These are phyloP conservation scores for Diaporthe velutina DNA, from an alignment of 2,329 filamentous ascomycete genomes.

Conservation along the genomic window DNA sequence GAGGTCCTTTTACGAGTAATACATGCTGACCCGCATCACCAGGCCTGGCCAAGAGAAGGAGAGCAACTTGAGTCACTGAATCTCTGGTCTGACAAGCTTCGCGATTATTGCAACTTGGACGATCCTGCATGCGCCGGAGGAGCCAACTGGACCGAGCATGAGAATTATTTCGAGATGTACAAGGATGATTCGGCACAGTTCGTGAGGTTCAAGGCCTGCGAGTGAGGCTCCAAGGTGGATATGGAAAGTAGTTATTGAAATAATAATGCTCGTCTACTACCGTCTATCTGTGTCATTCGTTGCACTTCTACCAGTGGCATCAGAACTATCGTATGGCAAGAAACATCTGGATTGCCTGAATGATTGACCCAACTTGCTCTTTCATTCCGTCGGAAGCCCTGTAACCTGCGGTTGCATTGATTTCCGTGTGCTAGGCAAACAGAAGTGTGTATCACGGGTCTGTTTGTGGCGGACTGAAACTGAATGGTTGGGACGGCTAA, in stretches of 20 bases:
- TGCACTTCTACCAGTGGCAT: neutral
- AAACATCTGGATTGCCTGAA: neutral
- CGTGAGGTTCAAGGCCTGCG: conserved; percentile 12
- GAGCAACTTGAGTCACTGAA: conserved; percentile 46
- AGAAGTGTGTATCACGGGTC: neutral
- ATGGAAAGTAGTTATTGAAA: neutral
- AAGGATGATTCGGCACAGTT: conserved; percentile 18
- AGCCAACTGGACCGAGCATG: conserved; percentile 5
- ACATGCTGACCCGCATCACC: neutral
- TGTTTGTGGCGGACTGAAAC: too few relatives aligned
- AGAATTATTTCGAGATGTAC: conserved; percentile 24
- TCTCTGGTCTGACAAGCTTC: conserved; percentile 46
- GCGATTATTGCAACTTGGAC: conserved; percentile 52
- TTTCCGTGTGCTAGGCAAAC: neutral
- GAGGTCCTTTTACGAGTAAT: neutral
- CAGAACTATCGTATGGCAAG: neutral
- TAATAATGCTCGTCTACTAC: neutral
- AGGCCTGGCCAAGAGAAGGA: conserved; percentile 48
- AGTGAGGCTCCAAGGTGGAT: neutral
- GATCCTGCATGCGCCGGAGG: conserved; percentile 54
- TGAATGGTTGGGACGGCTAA: neutral
- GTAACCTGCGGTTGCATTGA: neutral
- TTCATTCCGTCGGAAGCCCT: neutral
- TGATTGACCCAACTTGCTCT: neutral
- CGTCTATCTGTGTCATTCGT: too few relatives aligned